phyloP scores from a whole-genome alignment of 2,329 filamentous ascomycete species.

The Clonostachys rhizophaga region DNA sequence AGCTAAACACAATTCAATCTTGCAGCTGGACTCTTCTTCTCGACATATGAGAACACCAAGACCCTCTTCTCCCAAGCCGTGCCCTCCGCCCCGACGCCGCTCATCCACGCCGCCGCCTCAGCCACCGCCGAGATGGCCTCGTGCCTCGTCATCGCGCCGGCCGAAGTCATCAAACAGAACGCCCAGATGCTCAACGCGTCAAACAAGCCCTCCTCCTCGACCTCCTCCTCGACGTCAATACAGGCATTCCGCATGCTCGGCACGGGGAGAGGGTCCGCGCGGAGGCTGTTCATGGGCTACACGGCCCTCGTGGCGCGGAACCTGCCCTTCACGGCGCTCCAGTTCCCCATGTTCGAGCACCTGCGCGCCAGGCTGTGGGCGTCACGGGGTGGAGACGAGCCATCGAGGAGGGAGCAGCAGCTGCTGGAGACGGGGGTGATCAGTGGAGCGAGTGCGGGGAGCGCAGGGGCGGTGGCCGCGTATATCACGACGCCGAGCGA shows the following conservation, averaged over 20 bases:
- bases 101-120: slow-evolving; percentile 71
- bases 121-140: slow-evolving; percentile 77
- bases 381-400: slow-evolving; percentile 13
- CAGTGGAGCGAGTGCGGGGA: slow-evolving; percentile 69
- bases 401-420: slow-evolving; percentile 9
- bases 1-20: neutral
- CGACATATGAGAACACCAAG: slow-evolving; percentile 80
- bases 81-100: slow-evolving; percentile 53
- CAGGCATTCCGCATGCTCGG: slow-evolving; percentile 42
- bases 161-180: slow-evolving; percentile 91
- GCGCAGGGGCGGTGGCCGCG: slow-evolving; percentile 70
- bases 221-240: slow-evolving; percentile 33
- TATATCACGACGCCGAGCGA: slow-evolving; percentile 85
- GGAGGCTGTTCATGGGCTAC: slow-evolving; percentile 68
- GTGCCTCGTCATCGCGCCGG: slow-evolving; percentile 81
- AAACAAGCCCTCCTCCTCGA: neutral
- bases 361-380: slow-evolving; percentile 51
- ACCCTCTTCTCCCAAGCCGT: slow-evolving; percentile 47
- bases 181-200: slow-evolving; percentile 66
- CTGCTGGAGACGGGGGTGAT: slow-evolving; percentile 65
- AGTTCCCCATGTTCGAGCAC: slow-evolving; percentile 83
- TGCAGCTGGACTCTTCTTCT: slow-evolving; percentile 80
- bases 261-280: slow-evolving; percentile 42
- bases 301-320: slow-evolving; percentile 78
- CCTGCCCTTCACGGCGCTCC: slow-evolving; percentile 79